Percentiles rank a stretch among this genome's conserved stretches.
Evolutionary conservation across 2,329 filamentous ascomycete species (phyloP).

Genomic region (Colletotrichum tropicicola): DNA sequence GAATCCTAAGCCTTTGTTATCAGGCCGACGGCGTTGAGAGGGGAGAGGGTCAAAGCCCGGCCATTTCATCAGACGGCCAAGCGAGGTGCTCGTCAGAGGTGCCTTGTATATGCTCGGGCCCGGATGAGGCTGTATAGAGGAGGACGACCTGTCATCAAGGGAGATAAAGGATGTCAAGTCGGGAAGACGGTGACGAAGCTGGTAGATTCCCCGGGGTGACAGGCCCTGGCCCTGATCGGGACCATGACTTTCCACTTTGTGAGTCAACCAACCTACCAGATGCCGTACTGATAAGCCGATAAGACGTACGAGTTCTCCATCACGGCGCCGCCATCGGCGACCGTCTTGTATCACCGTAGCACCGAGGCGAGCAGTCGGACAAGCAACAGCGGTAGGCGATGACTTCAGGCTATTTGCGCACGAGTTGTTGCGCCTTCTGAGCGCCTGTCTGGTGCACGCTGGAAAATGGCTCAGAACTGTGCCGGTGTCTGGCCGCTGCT

Average conservation of each 20-base stretch:
- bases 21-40: slow-evolving; percentile 3
- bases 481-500: too few relatives aligned
- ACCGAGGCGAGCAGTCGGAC: slow-evolving; percentile 23
- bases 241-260: slow-evolving; percentile 21
- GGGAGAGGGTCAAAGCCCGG: slow-evolving; percentile 21
- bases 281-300: slow-evolving; percentile 25
- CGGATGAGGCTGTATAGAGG: background rate
- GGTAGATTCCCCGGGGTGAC: background rate
- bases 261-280: slow-evolving; percentile 27
- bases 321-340: slow-evolving; percentile 19
- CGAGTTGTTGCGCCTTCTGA: too few relatives aligned
- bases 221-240: slow-evolving; percentile 5
- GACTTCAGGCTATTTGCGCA: too few relatives aligned
- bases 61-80: slow-evolving; percentile 27
- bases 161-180: background rate
- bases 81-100: background rate
- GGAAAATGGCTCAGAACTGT: too few relatives aligned
- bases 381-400: background rate
- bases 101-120: background rate
- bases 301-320: slow-evolving; percentile 12
- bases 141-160: background rate
- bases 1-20: background rate
- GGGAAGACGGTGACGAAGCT: slow-evolving; percentile 2
- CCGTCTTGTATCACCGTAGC: slow-evolving; percentile 26
- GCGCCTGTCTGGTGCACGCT: too few relatives aligned